These are phyloP conservation scores for Penicillium sp. DNA, from an alignment of 2,329 filamentous ascomycete species.

Conservation along the genomic window DNA sequence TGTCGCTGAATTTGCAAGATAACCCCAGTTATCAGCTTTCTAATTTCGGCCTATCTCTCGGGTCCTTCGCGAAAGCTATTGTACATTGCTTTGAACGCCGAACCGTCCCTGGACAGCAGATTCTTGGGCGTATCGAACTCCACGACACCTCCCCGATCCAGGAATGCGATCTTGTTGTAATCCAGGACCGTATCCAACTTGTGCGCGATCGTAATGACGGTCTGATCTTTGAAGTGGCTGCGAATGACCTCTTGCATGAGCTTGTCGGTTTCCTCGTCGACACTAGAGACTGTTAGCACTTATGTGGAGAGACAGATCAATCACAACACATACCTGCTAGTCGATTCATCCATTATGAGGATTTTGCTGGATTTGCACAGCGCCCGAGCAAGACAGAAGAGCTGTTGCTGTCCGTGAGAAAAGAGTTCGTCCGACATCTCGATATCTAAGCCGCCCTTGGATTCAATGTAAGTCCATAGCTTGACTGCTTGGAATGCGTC, in stretches of 20 bases:
- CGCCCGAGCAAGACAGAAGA: conserved; percentile 58
- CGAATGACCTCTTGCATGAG: conserved; percentile 54
- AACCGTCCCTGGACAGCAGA: conserved; percentile 16
- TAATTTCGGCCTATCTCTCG: conserved; percentile 1
- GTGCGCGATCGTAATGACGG: conserved; percentile 56
- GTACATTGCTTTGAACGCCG: conserved; percentile 20
- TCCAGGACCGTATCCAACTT: conserved; percentile 42
- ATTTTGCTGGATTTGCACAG: conserved; percentile 43
- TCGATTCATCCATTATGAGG: conserved; percentile 25
- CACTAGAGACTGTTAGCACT: conserved; percentile 30
- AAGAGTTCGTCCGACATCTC: conserved; percentile 38
- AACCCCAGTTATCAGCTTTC: too few species aligned
- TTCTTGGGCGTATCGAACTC: conserved; percentile 23
- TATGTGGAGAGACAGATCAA: neutral
- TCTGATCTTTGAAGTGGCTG: conserved; percentile 50
- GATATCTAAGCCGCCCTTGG: conserved; percentile 30
- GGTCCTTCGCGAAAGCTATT: conserved; percentile 7
- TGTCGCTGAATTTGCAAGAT: too few species aligned
- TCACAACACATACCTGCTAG: conserved; percentile 18
- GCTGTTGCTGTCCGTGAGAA: conserved; percentile 56
- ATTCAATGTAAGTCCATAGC: conserved; percentile 28
- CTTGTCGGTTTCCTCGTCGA: conserved; percentile 55
- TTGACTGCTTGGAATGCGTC: conserved; percentile 25
- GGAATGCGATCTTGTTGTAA: conserved; percentile 29
- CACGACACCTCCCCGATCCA: conserved; percentile 25